phyloP scores from a whole-genome alignment of 139 green algal species.

The Chlamydomonas asymmetrica region DNA sequence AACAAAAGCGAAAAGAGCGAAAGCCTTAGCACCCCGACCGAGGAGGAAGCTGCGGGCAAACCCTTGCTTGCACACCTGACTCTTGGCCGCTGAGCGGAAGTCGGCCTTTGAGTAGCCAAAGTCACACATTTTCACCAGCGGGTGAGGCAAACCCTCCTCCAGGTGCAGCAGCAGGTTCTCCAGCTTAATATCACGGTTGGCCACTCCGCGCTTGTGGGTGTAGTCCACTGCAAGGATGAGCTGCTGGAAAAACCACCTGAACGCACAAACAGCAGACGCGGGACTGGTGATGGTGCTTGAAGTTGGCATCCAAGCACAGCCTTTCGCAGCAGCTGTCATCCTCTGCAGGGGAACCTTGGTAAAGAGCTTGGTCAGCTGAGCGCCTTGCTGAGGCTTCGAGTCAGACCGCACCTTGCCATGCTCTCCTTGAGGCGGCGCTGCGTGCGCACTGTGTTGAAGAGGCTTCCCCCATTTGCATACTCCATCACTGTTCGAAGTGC shows the following conservation, averaged over 20 bases:
- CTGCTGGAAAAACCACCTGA: conserved; percentile 89
- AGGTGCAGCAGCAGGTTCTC: conserved; percentile 95
- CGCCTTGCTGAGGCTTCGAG: no score
- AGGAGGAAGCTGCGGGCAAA: not conserved
- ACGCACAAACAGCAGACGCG: no score
- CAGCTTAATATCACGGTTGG: conserved; percentile 91
- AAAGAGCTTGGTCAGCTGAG: no score
- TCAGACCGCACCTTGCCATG: no score
- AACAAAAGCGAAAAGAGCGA: not conserved
- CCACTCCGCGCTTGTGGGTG: conserved; percentile 70
- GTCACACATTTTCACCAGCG: conserved; percentile 94
- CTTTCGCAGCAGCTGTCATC: conserved; percentile 79
- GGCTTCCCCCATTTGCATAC: conserved; percentile 84
- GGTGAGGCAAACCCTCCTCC: conserved; percentile 67
- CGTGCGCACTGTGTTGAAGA: conserved; percentile 87
- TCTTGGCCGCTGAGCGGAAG: conserved; percentile 65
- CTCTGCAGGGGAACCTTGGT: conserved; percentile 75
- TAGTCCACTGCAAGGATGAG: conserved; percentile 94
- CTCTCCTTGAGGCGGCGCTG: conserved; percentile 82
- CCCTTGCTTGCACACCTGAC: conserved; percentile 32
- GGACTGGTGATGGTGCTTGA: no score
- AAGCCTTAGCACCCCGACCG: no score
- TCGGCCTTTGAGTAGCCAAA: conserved; percentile 86
- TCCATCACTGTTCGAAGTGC: conserved; percentile 92
- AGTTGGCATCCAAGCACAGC: conserved; percentile 18